Percentiles rank a stretch among this genome's conserved stretches.
Evolutionary conservation across 768 basidiomycete species (phyloP).

Genomic region (Suillus decipiens): DNA sequence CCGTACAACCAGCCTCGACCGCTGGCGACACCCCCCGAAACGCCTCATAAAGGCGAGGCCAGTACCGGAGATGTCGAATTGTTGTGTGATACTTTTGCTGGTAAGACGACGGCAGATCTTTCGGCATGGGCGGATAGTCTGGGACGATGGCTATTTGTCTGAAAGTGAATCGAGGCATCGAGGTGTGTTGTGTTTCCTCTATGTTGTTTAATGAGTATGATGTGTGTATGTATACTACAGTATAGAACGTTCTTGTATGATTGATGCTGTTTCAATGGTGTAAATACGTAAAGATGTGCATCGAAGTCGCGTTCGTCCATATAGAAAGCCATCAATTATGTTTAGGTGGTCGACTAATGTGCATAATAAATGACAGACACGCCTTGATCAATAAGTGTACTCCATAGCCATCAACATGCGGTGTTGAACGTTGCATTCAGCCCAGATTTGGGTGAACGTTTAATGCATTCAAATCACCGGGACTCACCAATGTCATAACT

Average conservation of each 20-base stretch:
- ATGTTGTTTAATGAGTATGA: background rate
- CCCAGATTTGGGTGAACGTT: slow-evolving; percentile 23
- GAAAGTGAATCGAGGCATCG: slow-evolving; percentile 2
- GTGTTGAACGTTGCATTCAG: no score
- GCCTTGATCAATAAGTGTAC: no score
- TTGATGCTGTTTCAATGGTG: background rate
- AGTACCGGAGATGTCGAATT: slow-evolving; percentile 3
- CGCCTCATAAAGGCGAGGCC: slow-evolving; percentile 13
- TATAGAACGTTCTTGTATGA: background rate
- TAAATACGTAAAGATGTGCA: background rate
- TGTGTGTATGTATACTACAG: background rate
- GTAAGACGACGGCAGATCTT: slow-evolving; percentile 30
- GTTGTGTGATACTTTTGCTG: slow-evolving; percentile 28
- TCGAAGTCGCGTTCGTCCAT: background rate
- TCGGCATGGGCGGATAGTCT: slow-evolving; percentile 36
- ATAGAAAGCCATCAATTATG: background rate
- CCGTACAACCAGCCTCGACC: slow-evolving; percentile 46
- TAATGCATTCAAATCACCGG: slow-evolving; percentile 73
- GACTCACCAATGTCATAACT: slow-evolving; percentile 50
- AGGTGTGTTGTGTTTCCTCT: background rate
- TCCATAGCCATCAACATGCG: no score
- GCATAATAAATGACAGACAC: background rate
- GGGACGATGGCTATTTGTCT: slow-evolving; percentile 45
- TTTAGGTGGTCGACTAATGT: background rate
- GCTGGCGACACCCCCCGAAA: slow-evolving; percentile 33